Percentiles rank a stretch among this genome's conserved stretches.
phyloP scores from a whole-genome alignment of 345 rosid species.

The Cardamine resedifolia region DNA sequence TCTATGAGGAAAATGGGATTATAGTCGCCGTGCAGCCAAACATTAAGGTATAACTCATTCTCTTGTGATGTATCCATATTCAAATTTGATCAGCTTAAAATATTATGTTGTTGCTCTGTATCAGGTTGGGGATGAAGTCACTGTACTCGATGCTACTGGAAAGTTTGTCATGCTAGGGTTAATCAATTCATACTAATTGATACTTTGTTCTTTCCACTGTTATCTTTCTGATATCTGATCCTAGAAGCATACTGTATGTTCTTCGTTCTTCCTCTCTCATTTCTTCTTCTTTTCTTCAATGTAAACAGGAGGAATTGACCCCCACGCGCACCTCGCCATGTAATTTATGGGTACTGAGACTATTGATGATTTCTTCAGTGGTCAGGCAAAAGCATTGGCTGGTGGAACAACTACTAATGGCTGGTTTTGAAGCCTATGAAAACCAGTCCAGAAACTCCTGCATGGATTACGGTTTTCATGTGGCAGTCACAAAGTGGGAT shows the following conservation, averaged over 20 bases:
- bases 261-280: background rate
- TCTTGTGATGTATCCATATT: background rate
- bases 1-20: constrained; percentile 78
- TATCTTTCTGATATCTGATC: background rate
- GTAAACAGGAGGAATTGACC: constrained; percentile 87
- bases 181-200: constrained; percentile 4
- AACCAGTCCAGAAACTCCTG: constrained; percentile 68
- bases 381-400: constrained; percentile 98
- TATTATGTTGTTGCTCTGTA: constrained; percentile 21
- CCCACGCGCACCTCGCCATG: constrained; percentile 87
- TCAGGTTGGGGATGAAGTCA: constrained; percentile 88
- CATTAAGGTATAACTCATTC: constrained; percentile 47
- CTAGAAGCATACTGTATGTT: background rate
- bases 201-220: background rate
- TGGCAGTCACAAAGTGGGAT: constrained; percentile 96
- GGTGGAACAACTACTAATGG: constrained; percentile 91
- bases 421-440: constrained; percentile 73
- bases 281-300: background rate
- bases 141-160: constrained; percentile 85
- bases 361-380: constrained; percentile 89
- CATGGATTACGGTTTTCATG: constrained; percentile 98
- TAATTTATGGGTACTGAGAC: constrained; percentile 77
- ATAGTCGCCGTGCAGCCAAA: constrained; percentile 70
- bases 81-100: background rate
- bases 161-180: constrained; percentile 98